Evolutionary conservation across 75 land plant genomes (phyloP).

Genomic region (Adiantum capillusveneris): DNA sequence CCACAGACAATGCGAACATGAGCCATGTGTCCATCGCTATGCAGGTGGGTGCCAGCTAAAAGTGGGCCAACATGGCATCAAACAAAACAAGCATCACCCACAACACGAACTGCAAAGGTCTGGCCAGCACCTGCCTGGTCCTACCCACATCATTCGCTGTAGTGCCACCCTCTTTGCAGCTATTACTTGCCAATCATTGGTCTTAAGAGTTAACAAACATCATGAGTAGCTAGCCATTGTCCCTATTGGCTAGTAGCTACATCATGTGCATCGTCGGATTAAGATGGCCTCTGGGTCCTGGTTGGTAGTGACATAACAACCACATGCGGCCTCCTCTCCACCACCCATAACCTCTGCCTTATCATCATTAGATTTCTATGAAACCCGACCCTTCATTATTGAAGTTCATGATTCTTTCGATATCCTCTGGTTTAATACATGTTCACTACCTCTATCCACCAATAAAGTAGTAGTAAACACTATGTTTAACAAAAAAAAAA

Average conservation of each 20-base stretch:
- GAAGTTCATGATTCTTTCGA: too few species aligned
- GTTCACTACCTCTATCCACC: too few species aligned
- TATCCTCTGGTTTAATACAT: too few species aligned
- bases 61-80: not conserved
- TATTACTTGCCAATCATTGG: not conserved
- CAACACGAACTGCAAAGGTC: not conserved
- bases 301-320: conserved; percentile 12
- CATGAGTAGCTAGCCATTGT: not conserved
- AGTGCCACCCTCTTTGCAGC: not conserved
- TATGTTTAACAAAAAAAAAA: too few species aligned
- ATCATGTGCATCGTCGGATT: conserved; percentile 11
- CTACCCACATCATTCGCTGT: not conserved
- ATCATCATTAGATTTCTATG: too few species aligned
- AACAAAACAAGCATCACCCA: not conserved
- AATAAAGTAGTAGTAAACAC: too few species aligned
- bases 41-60: not conserved
- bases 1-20: not conserved
- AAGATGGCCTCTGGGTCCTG: conserved; percentile 13
- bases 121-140: not conserved
- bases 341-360: too few species aligned
- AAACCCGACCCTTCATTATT: too few species aligned
- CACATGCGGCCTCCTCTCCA: not conserved
- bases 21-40: not conserved
- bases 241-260: not conserved
- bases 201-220: conserved; percentile 10